These are phyloP conservation scores for Parietichytrium sp. DNA, from an alignment of 108 stramenopile species.

Conservation along the genomic window DNA sequence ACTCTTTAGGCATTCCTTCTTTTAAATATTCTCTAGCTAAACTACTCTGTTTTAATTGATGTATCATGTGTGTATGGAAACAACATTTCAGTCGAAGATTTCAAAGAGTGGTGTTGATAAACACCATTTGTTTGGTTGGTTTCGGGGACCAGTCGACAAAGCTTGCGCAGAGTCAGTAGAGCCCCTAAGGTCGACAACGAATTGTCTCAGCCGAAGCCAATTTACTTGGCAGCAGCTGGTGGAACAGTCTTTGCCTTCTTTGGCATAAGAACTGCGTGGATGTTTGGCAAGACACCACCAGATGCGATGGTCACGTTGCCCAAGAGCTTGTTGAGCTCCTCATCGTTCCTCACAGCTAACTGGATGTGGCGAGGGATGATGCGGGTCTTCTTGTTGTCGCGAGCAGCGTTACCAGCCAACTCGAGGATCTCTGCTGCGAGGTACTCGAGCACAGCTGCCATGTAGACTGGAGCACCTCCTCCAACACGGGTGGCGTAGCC, in stretches of 20 bases:
- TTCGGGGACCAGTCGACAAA: neutral
- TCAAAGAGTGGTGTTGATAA: neutral
- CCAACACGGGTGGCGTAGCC: constrained; percentile 88
- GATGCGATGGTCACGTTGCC: constrained; percentile 88
- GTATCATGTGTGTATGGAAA: no score
- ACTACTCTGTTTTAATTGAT: no score
- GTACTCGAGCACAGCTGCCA: constrained; percentile 91
- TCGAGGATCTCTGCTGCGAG: constrained; percentile 88
- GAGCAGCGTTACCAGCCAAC: constrained; percentile 89
- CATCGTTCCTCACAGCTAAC: constrained; percentile 88
- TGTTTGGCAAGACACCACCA: constrained; percentile 95
- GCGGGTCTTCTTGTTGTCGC: constrained; percentile 92
- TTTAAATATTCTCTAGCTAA: no score
- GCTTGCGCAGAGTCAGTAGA: neutral
- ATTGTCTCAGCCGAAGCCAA: neutral
- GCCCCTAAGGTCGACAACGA: neutral
- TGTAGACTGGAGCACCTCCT: constrained; percentile 89
- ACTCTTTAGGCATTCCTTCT: no score
- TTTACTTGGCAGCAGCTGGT: neutral
- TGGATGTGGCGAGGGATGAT: constrained; percentile 91
- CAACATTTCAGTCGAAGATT: no score
- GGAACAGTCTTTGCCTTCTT: constrained; percentile 66
- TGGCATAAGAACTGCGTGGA: constrained; percentile 89
- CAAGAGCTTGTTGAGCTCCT: constrained; percentile 88
- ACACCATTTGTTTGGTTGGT: neutral